phyloP scores from a whole-genome alignment of 2,329 filamentous ascomycete genomes.

The Botryotinia narcissicola region DNA sequence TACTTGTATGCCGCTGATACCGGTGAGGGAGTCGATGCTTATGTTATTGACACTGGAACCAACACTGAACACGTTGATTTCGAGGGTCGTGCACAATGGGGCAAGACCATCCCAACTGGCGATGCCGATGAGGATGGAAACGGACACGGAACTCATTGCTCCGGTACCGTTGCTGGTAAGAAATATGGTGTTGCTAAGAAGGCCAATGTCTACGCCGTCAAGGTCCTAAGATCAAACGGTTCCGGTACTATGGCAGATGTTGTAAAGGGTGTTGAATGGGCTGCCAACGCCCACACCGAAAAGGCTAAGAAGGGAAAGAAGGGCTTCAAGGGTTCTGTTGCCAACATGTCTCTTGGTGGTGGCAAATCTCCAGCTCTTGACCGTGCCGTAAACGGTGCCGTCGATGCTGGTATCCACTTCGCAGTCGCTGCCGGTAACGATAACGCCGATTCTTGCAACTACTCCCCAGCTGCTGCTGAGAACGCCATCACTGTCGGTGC shows the following conservation, averaged over 20 bases:
- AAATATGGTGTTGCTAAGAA: slow-evolving; percentile 99
- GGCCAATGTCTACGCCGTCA: slow-evolving; percentile 93
- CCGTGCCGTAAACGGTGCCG: slow-evolving; percentile 88
- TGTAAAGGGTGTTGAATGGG: slow-evolving; percentile 96
- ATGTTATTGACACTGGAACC: slow-evolving; percentile 97
- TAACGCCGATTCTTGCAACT: slow-evolving; percentile 98
- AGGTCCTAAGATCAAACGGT: slow-evolving; percentile 95
- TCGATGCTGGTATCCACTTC: slow-evolving; percentile 90
- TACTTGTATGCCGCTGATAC: slow-evolving; percentile 88
- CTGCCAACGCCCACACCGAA: slow-evolving; percentile 74
- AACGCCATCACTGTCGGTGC: slow-evolving; percentile 96
- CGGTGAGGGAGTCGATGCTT: slow-evolving; percentile 97
- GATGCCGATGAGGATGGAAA: slow-evolving; percentile 93
- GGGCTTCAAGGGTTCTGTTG: slow-evolving; percentile 97
- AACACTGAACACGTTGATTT: slow-evolving; percentile 95
- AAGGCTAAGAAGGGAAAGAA: slow-evolving; percentile 80
- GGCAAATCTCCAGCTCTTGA: slow-evolving; percentile 94
- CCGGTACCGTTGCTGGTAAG: slow-evolving; percentile 94
- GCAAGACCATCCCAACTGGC: slow-evolving; percentile 85
- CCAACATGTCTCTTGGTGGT: slow-evolving; percentile 99
- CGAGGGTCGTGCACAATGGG: slow-evolving; percentile 92
- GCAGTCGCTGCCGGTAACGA: slow-evolving; percentile 98
- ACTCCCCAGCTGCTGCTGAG: slow-evolving; percentile 89
- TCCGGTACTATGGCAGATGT: slow-evolving; percentile 99
- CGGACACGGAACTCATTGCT: slow-evolving; percentile 98